These are phyloP conservation scores for Eucalyptus regnans DNA, from an alignment of 345 rosid genomes.

Conservation along the genomic window DNA sequence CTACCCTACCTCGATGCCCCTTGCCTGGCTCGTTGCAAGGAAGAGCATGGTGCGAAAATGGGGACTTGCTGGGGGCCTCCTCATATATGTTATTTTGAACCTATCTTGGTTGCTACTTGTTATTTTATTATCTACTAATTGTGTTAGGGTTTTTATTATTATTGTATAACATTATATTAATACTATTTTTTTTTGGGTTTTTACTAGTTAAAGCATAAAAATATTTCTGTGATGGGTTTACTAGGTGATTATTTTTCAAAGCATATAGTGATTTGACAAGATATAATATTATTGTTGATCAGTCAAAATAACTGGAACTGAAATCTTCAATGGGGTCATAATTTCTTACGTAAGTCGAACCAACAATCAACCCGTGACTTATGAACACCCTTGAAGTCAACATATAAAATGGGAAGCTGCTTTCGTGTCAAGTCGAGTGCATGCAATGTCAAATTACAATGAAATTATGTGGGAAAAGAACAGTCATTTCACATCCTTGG, in stretches of 20 bases:
- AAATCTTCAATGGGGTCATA: neutral
- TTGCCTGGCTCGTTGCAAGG: neutral
- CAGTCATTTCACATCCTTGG: neutral
- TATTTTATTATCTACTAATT: neutral
- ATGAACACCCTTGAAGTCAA: neutral
- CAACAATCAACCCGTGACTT: neutral
- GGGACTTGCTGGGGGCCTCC: neutral
- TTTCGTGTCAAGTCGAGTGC: neutral
- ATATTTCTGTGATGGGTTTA: neutral
- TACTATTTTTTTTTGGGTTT: neutral
- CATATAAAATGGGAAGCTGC: neutral
- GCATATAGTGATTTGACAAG: neutral
- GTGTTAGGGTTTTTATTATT: neutral
- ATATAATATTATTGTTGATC: neutral
- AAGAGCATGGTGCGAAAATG: neutral
- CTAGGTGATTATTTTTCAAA: neutral
- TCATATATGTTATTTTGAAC: accelerated
- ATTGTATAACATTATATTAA: neutral
- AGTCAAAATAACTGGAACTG: neutral
- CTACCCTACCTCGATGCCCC: neutral
- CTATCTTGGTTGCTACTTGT: neutral
- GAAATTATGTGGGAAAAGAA: neutral
- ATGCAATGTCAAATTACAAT: neutral
- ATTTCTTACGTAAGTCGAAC: neutral
- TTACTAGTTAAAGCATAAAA: neutral